Percentiles rank a stretch among this genome's conserved stretches.
Evolutionary conservation across 345 rosid species (phyloP).

Genomic region (Syzygium oleosum): DNA sequence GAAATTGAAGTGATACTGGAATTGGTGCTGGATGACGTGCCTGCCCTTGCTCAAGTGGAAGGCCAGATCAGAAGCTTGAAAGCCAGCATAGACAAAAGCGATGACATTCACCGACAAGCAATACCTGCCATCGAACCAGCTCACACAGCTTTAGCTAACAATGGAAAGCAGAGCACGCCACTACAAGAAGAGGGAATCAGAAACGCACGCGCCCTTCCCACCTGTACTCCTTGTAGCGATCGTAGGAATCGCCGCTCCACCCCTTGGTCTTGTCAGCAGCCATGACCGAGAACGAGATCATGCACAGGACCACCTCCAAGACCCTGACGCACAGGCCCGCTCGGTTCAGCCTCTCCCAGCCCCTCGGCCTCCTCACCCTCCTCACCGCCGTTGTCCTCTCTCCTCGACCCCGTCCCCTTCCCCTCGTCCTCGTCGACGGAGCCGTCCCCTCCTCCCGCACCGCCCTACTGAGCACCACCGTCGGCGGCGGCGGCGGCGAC

Average conservation of each 20-base stretch:
- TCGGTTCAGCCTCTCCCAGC: constrained; percentile 19
- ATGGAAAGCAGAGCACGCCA: neutral
- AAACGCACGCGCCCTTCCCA: neutral
- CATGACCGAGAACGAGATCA: constrained; percentile 95
- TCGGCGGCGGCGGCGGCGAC: constrained; percentile 1
- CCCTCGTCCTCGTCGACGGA: constrained; percentile 17
- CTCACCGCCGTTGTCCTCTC: constrained; percentile 6
- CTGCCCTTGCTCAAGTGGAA: constrained; percentile 39
- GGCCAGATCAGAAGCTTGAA: constrained; percentile 63
- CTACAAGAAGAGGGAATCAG: neutral
- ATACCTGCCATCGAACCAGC: constrained; percentile 39
- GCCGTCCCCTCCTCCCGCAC: constrained; percentile 31
- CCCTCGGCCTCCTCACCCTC: constrained; percentile 19
- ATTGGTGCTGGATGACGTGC: constrained; percentile 36
- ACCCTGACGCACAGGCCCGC: constrained; percentile 60
- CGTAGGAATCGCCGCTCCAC: constrained; percentile 96
- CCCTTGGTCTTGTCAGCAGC: constrained; percentile 94
- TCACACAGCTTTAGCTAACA: neutral
- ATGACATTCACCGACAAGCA: constrained; percentile 77
- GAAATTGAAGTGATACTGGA: constrained; percentile 48
- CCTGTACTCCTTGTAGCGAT: constrained; percentile 97
- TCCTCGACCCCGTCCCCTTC: constrained; percentile 14
- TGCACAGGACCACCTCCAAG: constrained; percentile 53
- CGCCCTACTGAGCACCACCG: constrained; percentile 27
- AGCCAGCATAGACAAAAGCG: constrained; percentile 67